Evolutionary conservation across 768 basidiomycete genomes (phyloP).

Genomic region (Hydnomerulius pinastri): DNA sequence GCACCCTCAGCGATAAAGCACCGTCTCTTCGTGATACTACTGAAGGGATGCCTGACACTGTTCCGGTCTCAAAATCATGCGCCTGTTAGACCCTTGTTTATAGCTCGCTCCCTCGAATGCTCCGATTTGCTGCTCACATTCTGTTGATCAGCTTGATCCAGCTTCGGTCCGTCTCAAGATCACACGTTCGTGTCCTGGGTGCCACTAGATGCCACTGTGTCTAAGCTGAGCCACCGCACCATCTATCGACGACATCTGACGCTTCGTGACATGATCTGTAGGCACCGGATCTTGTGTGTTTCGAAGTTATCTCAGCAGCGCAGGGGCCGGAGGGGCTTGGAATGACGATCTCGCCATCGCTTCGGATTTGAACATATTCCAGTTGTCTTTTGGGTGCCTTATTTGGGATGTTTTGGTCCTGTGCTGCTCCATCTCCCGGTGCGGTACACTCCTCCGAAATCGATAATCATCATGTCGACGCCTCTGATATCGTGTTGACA

Average conservation of each 20-base stretch:
- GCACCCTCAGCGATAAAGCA: neutral
- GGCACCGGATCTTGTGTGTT: neutral
- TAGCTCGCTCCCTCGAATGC: neutral
- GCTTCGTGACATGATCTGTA: neutral
- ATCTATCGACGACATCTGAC: neutral
- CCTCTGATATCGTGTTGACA: slow-evolving; percentile 1
- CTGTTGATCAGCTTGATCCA: neutral
- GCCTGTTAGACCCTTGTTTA: neutral
- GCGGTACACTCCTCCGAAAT: slow-evolving; percentile 1
- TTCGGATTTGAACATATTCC: neutral
- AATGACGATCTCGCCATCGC: neutral
- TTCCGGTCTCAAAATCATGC: neutral
- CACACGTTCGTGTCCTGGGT: slow-evolving; percentile 1
- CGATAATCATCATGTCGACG: slow-evolving; percentile 3
- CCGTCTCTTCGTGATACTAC: neutral
- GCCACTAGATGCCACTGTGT: neutral
- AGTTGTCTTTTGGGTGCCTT: neutral
- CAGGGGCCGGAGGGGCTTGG: neutral
- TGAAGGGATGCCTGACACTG: neutral
- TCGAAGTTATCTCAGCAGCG: neutral
- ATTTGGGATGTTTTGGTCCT: neutral
- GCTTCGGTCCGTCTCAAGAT: neutral
- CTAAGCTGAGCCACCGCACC: neutral
- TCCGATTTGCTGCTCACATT: neutral
- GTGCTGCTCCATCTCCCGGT: neutral